Percentiles rank a stretch among this genome's conserved stretches.
Conservation (phyloP, 1,284 basidiomycete species). For the Mycocalia duriaeana region DNA sequence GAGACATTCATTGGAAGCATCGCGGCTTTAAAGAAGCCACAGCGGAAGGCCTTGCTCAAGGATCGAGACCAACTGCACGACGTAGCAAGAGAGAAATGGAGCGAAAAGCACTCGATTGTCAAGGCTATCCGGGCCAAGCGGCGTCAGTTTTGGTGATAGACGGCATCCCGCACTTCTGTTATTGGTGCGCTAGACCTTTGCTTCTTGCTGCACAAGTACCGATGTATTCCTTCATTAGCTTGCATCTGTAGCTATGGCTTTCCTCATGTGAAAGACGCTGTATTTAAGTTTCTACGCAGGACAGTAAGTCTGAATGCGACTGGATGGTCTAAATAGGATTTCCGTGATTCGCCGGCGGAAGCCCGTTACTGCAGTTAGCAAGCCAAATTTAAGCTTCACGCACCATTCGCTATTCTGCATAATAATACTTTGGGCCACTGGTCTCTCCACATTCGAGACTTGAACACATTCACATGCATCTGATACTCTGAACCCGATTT, state of each 20-base stretch:
- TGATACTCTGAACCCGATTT: slow-evolving; percentile 3
- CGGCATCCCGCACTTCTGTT: neutral
- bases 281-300: too few species aligned
- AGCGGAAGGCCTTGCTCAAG: slow-evolving; percentile 33
- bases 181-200: neutral
- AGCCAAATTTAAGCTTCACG: slow-evolving; percentile 16
- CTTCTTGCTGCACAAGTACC: neutral
- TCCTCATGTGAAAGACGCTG: slow-evolving; percentile 1
- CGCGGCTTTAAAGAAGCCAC: slow-evolving; percentile 48
- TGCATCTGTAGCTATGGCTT: neutral
- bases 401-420: slow-evolving; percentile 20
- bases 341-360: slow-evolving; percentile 30
- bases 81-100: slow-evolving; percentile 46
- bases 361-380: slow-evolving; percentile 25
- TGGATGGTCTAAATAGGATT: too few species aligned
- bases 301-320: too few species aligned
- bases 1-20: slow-evolving; percentile 49
- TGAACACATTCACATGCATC: slow-evolving; percentile 24
- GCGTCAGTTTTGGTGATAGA: slow-evolving; percentile 51
- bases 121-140: slow-evolving; percentile 53
- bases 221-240: neutral
- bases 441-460: slow-evolving; percentile 15
- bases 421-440: slow-evolving; percentile 13
- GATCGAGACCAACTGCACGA: slow-evolving; percentile 36
- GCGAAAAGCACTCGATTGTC: slow-evolving; percentile 49